Conservation (phyloP, 1,139 yeast genomes). For the Saccharomycopsis hybrid region DNA sequence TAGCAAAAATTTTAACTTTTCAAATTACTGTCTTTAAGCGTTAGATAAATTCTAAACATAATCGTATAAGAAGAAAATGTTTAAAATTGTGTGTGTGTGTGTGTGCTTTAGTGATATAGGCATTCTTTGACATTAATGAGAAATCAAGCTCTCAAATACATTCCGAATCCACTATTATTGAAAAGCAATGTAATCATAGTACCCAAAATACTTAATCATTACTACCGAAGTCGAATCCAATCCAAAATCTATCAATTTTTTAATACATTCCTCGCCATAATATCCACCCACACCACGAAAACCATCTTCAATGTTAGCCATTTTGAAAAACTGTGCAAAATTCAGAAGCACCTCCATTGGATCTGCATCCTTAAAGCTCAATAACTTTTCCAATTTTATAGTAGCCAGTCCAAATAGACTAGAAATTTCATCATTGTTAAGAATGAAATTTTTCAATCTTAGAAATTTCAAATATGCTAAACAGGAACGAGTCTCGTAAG, state of each 20-base stretch:
- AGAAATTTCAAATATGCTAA: conserved; percentile 6
- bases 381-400: neutral
- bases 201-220: conserved; percentile 3
- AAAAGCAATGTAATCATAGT: conserved; percentile 7
- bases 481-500: conserved; percentile 11
- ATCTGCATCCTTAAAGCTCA: too few relatives aligned
- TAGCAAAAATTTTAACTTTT: too few relatives aligned
- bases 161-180: neutral
- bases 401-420: neutral
- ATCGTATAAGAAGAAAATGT: too few relatives aligned
- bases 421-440: conserved; percentile 1
- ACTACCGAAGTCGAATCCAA: neutral
- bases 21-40: too few relatives aligned
- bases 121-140: too few relatives aligned
- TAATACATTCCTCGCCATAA: conserved; percentile 1
- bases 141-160: too few relatives aligned
- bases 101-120: too few relatives aligned
- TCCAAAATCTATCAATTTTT: neutral
- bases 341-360: too few relatives aligned
- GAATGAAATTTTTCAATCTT: conserved; percentile 13
- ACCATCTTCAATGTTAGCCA: neutral
- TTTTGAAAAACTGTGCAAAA: neutral
- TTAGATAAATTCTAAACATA: too few relatives aligned
- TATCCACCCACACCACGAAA: neutral
- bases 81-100: too few relatives aligned